Evolutionary conservation across 2,329 filamentous ascomycete species (phyloP), one percentile per base, ranked within the genome.

Genomic region (Orbilia javanica): DNA sequence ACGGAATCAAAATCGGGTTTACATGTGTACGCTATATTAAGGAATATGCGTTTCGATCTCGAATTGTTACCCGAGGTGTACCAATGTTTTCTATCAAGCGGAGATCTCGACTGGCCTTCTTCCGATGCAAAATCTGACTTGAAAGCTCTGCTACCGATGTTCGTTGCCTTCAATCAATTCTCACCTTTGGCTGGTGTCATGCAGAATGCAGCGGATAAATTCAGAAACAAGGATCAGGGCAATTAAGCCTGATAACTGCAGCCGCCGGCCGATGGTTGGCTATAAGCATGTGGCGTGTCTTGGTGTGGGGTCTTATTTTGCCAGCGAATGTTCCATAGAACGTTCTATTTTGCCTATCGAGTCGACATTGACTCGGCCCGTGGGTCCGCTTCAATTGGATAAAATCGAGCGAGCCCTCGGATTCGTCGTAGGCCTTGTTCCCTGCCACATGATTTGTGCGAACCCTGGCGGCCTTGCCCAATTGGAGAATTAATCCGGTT

Each of bases 401-500:
- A 78, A 78, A 78, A 34, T 71, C 22, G 13, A 67, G 7, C 4
- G n/a, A 48, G 67, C 3, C 34, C 50, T 62, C 50, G 50, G 57
- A 72, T 65, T 65, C 34, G 57, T 72, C n/a, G 60, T 48, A 65
- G 36, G 18, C 20, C 57, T 70, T 55, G 67, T 57, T 29, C 68
- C 50, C 48, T 67, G 52, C 42, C 70, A 62, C 63, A 67, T 65
- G 62, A 62, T 62, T 68, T 62, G 53, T 44, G 29, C 15, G 25
- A 13, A 48, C 31, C 52, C 65, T 52, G 42, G 72, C 20, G 18
- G 39, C 29, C 62, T 52, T 72, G 44, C 72, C 57, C 62, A 52
- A 72, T 72, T 71, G 42, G 74, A 78, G 48, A 78, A 78, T 72
- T 78, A 78, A 78, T 78, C 74, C 74, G 74, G 74, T 64, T 71